phyloP scores from a whole-genome alignment of 2,329 filamentous ascomycete species.

The Pseudocercospora crystallina region DNA sequence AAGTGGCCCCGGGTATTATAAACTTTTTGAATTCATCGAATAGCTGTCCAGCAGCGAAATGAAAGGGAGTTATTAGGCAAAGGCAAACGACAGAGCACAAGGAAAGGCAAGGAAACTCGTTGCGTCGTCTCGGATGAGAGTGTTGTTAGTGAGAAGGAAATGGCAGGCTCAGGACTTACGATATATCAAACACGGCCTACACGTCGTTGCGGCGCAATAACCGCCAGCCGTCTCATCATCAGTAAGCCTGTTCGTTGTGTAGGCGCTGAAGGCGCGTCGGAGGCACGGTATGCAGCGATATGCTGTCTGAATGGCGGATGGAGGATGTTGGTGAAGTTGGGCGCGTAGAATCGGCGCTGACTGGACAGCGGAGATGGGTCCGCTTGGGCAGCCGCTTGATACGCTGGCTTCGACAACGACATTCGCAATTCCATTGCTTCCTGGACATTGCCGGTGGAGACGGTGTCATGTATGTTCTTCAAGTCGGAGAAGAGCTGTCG shows the following conservation, averaged over 20 bases:
- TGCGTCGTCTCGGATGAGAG: background rate
- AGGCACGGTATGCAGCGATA: constrained; percentile 4
- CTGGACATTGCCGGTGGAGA: no score
- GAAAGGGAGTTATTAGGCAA: constrained; percentile 3
- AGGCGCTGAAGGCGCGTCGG: constrained; percentile 20
- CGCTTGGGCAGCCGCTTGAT: background rate
- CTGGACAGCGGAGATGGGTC: constrained; percentile 5
- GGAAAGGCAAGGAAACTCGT: constrained; percentile 25
- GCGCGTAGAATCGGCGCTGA: constrained; percentile 7
- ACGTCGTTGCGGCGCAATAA: constrained; percentile 7
- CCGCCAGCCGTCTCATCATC: constrained; percentile 21
- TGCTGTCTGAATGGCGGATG: constrained; percentile 9
- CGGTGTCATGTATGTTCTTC: no score
- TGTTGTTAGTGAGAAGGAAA: no score
- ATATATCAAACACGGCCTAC: background rate
- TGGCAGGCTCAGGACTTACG: background rate
- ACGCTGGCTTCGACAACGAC: no score
- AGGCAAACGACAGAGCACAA: constrained; percentile 7
- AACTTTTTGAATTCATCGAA: constrained; percentile 7
- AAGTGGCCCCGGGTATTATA: constrained; percentile 4
- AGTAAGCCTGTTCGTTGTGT: constrained; percentile 10
- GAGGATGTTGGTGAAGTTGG: background rate
- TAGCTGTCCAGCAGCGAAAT: constrained; percentile 30
- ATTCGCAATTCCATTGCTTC: no score
- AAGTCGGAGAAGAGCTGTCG: no score